These are phyloP conservation scores for Aspergillus olivimuriae DNA, from an alignment of 495 filamentous ascomycete species.

Conservation along the genomic window DNA sequence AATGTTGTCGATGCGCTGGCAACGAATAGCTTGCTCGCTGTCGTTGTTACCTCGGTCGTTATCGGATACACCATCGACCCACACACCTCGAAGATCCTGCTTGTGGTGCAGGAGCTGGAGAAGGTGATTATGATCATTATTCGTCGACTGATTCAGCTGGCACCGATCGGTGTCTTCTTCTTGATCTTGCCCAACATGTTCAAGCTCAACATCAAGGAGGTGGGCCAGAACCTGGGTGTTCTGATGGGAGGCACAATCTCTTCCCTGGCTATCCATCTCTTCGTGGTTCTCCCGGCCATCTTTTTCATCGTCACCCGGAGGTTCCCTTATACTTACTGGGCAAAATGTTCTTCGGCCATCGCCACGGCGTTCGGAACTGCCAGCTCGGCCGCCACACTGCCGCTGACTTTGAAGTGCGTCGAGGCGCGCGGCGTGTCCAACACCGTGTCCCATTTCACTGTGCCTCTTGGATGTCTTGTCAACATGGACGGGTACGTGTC, in stretches of 20 bases:
- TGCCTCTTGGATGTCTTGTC: constrained; percentile 8
- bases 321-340: constrained; percentile 5
- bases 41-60: constrained; percentile 6
- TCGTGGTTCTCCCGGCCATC: constrained; percentile 5
- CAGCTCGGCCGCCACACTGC: constrained; percentile 6
- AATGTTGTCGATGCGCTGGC: constrained; percentile 7
- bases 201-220: constrained; percentile 3
- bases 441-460: constrained; percentile 6
- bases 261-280: constrained; percentile 6
- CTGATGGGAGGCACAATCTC: constrained; percentile 3
- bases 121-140: constrained; percentile 8
- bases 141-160: constrained; percentile 5
- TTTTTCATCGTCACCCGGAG: constrained; percentile 6
- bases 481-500: constrained; percentile 7
- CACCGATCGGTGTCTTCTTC: constrained; percentile 9
- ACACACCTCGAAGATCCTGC: constrained; percentile 2
- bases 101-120: constrained; percentile 6
- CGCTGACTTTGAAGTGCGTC: constrained; percentile 2
- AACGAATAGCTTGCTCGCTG: constrained; percentile 6
- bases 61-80: constrained; percentile 6
- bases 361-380: constrained; percentile 7
- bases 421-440: constrained; percentile 2
- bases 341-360: constrained; percentile 1
- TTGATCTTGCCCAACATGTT: constrained; percentile 9
- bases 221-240: constrained; percentile 9